Evolutionary conservation across 768 basidiomycete species (phyloP).

Genomic region (Leccinum truebloodii): DNA sequence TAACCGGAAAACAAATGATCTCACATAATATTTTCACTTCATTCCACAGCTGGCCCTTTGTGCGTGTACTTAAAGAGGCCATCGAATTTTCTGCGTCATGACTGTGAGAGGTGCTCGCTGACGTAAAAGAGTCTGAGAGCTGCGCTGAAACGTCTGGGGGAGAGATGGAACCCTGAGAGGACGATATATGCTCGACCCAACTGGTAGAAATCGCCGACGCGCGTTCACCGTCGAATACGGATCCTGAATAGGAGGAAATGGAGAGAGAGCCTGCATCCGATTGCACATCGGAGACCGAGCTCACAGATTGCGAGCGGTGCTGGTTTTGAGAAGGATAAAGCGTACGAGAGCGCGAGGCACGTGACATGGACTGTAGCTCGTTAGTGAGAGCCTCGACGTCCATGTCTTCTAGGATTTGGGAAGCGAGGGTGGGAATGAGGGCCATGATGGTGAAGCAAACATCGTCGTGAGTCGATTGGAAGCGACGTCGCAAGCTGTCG

Average conservation of each 20-base stretch:
- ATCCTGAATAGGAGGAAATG: conserved; percentile 40
- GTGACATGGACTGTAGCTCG: conserved; percentile 50
- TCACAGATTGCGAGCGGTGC: conserved; percentile 33
- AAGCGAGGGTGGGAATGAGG: conserved; percentile 63
- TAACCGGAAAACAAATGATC: conserved; percentile 39
- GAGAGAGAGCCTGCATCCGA: conserved; percentile 48
- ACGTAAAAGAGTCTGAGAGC: conserved; percentile 46
- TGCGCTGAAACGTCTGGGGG: conserved; percentile 15
- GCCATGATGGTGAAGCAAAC: conserved; percentile 74
- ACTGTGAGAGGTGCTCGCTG: conserved; percentile 38
- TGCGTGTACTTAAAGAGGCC: conserved; percentile 37
- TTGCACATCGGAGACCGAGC: conserved; percentile 41
- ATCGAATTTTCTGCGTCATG: conserved; percentile 10
- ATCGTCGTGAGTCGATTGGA: conserved; percentile 76
- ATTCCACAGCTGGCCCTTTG: conserved; percentile 87
- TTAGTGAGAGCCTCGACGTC: conserved; percentile 72
- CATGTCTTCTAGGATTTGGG: conserved; percentile 68
- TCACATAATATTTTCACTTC: conserved; percentile 81
- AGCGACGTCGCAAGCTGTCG: conserved; percentile 66
- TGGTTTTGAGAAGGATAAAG: conserved; percentile 11
- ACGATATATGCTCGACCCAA: conserved; percentile 47
- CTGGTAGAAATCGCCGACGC: conserved; percentile 38
- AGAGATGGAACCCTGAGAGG: conserved; percentile 8
- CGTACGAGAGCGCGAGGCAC: conserved; percentile 28
- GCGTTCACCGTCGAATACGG: conserved; percentile 40